Evolutionary conservation across 1,284 basidiomycete genomes (phyloP), one percentile per base, ranked within the genome.

Genomic region (Tylopilus sp.): DNA sequence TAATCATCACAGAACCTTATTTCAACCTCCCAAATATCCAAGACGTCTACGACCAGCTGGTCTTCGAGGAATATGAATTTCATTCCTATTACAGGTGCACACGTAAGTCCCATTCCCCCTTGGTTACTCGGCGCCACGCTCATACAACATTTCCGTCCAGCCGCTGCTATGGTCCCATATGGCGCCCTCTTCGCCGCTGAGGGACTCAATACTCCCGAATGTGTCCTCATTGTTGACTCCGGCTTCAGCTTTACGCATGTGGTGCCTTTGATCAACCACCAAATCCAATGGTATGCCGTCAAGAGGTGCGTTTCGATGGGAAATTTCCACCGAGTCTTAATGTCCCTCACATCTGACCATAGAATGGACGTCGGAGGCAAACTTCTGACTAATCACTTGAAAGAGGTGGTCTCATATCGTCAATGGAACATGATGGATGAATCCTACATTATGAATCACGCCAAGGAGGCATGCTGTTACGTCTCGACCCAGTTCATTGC

Each of bases 381-480:
- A 70, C 76, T 97, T 12, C 69, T 98, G 48, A 97, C 95, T 23
- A 97, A 97, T 70, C 89, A 96, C 46, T 77, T 98, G 30, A 97
- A 97, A 63, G 91, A 95, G 64, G 77, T 94, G 42, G 82, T 96
- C 11, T 96, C 92, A 11, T 97, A 92, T 68, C 84, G 92, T 28
- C 95, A 98, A 63, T 96, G 92, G 89, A 93, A 97, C 68, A 92
- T 97, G 89, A 93, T 94, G 82, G 93, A 97, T 64, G 89, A 97
- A 70, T 93, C 91, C 1, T 82, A 88, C 68, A 86, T 97, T 60
- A 87, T 97, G 71, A 93, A 94, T 70, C 80, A 89, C 55, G 86
- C 94, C 59, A 94, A 96, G 66, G 91, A 92, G 64, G 70, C 77
- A 12, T 94, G 90, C 64, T 92, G 90, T 67, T 97, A 89, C 67